phyloP scores from a whole-genome alignment of 2,329 filamentous ascomycete genomes.

The Ophiosphaerella herpotricha region DNA sequence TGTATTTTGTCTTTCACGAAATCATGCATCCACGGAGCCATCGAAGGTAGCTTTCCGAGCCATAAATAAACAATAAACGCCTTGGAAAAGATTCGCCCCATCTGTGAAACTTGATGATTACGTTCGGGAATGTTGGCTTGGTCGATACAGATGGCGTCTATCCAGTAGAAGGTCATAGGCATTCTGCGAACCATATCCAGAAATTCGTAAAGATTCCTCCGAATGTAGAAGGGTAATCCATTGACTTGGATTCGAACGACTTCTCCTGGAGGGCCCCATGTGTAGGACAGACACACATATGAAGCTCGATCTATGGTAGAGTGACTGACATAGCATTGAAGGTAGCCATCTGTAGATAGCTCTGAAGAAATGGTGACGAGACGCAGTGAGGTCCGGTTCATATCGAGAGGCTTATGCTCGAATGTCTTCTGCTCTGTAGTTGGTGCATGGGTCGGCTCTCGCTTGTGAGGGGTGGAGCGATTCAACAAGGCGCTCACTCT shows the following conservation, averaged over 20 bases:
- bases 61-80: slow-evolving; percentile 6
- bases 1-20: background rate
- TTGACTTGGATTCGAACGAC: slow-evolving; percentile 6
- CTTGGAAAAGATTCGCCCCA: slow-evolving; percentile 13
- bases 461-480: slow-evolving; percentile 1
- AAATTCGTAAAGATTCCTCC: slow-evolving; percentile 9
- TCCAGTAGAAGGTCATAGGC: slow-evolving; percentile 9
- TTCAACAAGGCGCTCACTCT: slow-evolving; percentile 5
- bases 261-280: slow-evolving; percentile 2
- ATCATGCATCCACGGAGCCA: slow-evolving; percentile 2
- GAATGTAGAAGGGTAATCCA: slow-evolving; percentile 5
- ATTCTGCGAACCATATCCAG: slow-evolving; percentile 1
- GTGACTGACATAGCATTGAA: slow-evolving; percentile 8
- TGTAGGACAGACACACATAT: slow-evolving; percentile 6
- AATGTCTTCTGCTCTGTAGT: slow-evolving; percentile 2
- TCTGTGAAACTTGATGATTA: slow-evolving; percentile 18
- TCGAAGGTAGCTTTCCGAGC: slow-evolving; percentile 8
- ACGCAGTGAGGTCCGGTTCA: slow-evolving; percentile 3
- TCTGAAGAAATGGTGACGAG: slow-evolving; percentile 6
- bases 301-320: slow-evolving; percentile 5
- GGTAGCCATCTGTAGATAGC: background rate
- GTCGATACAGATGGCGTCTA: slow-evolving; percentile 15
- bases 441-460: background rate
- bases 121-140: slow-evolving; percentile 6
- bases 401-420: slow-evolving; percentile 5